A percentile compares a stretch with the other conserved stretches of the same genome.
These are phyloP conservation scores for Pseudogymnoascus sp. DNA, from an alignment of 2,329 filamentous ascomycete genomes.

Conservation along the genomic window DNA sequence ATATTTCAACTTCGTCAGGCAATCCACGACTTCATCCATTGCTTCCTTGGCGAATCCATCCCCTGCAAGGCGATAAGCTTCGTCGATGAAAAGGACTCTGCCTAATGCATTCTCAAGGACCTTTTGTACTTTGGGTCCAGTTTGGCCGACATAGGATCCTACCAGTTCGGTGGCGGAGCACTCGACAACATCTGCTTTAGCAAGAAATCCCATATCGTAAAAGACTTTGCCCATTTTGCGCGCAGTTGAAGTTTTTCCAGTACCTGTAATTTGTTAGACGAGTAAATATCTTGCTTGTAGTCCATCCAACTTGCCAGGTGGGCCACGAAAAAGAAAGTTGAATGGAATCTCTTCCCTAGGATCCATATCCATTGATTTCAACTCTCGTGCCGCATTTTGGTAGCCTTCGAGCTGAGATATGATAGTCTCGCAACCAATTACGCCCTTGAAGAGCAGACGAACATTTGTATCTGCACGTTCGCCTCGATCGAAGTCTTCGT, in stretches of 20 bases:
- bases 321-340: background rate
- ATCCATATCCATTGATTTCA: background rate
- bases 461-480: background rate
- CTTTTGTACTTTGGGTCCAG: background rate
- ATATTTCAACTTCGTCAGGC: background rate
- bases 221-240: constrained; percentile 63
- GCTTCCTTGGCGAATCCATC: background rate
- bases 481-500: background rate
- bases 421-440: background rate
- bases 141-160: constrained; percentile 30
- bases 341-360: background rate
- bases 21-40: background rate
- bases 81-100: background rate
- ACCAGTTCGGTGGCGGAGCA: constrained; percentile 61
- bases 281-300: too few species aligned
- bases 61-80: background rate
- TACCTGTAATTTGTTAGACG: background rate
- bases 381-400: background rate
- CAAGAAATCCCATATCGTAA: constrained; percentile 64
- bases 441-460: background rate
- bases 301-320: background rate
- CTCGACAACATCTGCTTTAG: constrained; percentile 50
- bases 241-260: constrained; percentile 51
- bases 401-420: background rate
- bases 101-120: background rate